phyloP scores from a whole-genome alignment of 2,329 filamentous ascomycete genomes.

The Zasmidium citrigriseum region DNA sequence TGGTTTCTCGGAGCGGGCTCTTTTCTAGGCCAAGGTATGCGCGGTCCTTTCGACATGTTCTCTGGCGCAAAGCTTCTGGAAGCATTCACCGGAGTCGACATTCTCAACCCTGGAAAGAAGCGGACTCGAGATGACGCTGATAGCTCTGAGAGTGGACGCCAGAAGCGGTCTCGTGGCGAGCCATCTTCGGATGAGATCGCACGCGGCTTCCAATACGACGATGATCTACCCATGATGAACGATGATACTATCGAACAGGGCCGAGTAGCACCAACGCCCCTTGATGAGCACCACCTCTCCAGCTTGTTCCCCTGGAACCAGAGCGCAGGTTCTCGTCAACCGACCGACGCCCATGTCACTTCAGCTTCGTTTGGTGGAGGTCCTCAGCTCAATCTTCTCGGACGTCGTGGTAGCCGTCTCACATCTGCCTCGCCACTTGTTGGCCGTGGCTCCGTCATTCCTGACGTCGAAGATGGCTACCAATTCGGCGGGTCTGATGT shows the following conservation, averaged over 20 bases:
- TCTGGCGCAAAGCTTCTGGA: slow-evolving; percentile 57
- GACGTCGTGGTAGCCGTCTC: slow-evolving; percentile 54
- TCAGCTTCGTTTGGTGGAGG: slow-evolving; percentile 34
- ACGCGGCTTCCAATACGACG: slow-evolving; percentile 30
- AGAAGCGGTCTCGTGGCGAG: slow-evolving; percentile 37
- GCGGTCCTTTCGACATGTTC: slow-evolving; percentile 60
- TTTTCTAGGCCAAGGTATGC: slow-evolving; percentile 43
- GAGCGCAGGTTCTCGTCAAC: slow-evolving; percentile 42
- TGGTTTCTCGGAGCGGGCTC: slow-evolving; percentile 59
- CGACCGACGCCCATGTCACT: slow-evolving; percentile 35
- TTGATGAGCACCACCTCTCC: slow-evolving; percentile 61
- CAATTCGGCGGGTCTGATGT: slow-evolving; percentile 16
- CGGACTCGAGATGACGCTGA: slow-evolving; percentile 27
- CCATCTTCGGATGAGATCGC: slow-evolving; percentile 34
- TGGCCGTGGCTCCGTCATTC: slow-evolving; percentile 42
- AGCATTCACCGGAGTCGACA: slow-evolving; percentile 44
- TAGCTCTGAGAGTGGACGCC: slow-evolving; percentile 28
- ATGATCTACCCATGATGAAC: slow-evolving; percentile 16
- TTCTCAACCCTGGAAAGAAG: slow-evolving; percentile 27
- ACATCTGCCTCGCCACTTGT: slow-evolving; percentile 63
- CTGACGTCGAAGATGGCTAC: slow-evolving; percentile 14
- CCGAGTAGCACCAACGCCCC: slow-evolving; percentile 64
- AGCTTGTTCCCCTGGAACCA: slow-evolving; percentile 70
- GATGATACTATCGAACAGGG: slow-evolving; percentile 65
- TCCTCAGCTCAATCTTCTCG: slow-evolving; percentile 26